Percentiles rank a stretch among this genome's conserved stretches.
These are phyloP conservation scores for Lentinula novae-zelandiae DNA, from an alignment of 1,284 basidiomycete species.

Conservation along the genomic window DNA sequence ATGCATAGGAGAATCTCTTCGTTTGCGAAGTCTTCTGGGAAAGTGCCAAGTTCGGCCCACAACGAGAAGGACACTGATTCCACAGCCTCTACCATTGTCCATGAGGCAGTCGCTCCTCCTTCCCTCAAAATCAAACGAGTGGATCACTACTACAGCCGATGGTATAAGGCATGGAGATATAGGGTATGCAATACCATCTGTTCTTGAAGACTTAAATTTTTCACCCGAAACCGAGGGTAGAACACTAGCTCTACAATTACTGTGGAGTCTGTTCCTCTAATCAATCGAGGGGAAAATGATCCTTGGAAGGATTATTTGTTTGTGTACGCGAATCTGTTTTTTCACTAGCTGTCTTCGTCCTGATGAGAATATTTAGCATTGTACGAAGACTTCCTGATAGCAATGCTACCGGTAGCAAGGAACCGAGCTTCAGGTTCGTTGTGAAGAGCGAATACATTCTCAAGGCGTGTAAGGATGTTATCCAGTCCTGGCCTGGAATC, in stretches of 20 bases:
- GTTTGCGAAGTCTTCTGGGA: slow-evolving; percentile 24
- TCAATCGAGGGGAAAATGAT: slow-evolving; percentile 37
- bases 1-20: slow-evolving; percentile 31
- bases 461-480: slow-evolving; percentile 51
- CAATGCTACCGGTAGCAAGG: slow-evolving; percentile 28
- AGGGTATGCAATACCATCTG: slow-evolving; percentile 25
- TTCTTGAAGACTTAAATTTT: background rate
- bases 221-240: slow-evolving; percentile 20
- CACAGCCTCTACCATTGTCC: slow-evolving; percentile 29
- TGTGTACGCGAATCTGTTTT: slow-evolving; percentile 30
- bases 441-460: slow-evolving; percentile 55
- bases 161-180: slow-evolving; percentile 54
- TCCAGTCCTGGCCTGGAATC: slow-evolving; percentile 47
- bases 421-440: slow-evolving; percentile 46
- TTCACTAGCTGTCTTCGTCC: background rate
- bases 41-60: slow-evolving; percentile 4
- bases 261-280: slow-evolving; percentile 38
- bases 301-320: slow-evolving; percentile 53
- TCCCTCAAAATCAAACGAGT: slow-evolving; percentile 54
- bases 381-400: slow-evolving; percentile 42
- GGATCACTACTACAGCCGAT: slow-evolving; percentile 52
- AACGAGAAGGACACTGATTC: slow-evolving; percentile 30
- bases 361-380: slow-evolving; percentile 27
- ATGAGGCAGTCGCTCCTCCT: slow-evolving; percentile 32
- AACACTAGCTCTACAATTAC: slow-evolving; percentile 47